Base-by-base conservation (phyloP, 2,329 filamentous ascomycete species). In the Diaporthe sp. region DNA sequence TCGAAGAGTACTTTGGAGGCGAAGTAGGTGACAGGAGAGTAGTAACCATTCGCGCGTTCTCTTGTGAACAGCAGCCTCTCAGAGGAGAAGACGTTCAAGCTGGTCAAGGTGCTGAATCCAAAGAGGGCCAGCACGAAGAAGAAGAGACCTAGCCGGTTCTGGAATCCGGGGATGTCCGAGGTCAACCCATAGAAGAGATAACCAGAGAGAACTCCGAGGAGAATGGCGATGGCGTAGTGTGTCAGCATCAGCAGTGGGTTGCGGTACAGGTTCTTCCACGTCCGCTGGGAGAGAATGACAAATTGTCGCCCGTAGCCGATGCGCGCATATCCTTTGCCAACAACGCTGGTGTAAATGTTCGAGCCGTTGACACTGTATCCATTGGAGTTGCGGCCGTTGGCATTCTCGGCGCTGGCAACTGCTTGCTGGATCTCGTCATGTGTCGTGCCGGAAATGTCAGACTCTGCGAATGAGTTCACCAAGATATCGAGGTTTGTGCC, bases 221-320 rank as follows among this genome's bases (percentile, higher is more conserved):
- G 86, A 76, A 99, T 98, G 10, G 97, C 95, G 79, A 98, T 98
- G 51, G 97, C 97, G 82, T 98, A 99, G 85, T 99, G 97, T 0
- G 96, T 98, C 75, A 99, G 90, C 97, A 99, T 99, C 76, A 99
- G 88, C 91, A 98, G 96, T 1, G 97, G 97, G 83, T 99, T 98
- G 75, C 97, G 93, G 87, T 99, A 98, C 9, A 99, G 89, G 82
- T 99, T 99, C 82, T 94, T 95, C 96, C 96, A 99, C 0, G 97
- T 99, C 61, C 97, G 92, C 80, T 92, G 90, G 0, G 96, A 98
- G 17, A 99, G 88, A 79, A 99, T 98, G 73, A 93, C 82, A 84
- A 99, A 98, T 84, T 99, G 97, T 58, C 93, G 90, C 12, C 90
- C 80, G 79, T 96, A 92, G 62, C 96, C 92, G 75, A 98, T 90